phyloP scores from a whole-genome alignment of 306 rosid species.

The Geum urbanum region DNA sequence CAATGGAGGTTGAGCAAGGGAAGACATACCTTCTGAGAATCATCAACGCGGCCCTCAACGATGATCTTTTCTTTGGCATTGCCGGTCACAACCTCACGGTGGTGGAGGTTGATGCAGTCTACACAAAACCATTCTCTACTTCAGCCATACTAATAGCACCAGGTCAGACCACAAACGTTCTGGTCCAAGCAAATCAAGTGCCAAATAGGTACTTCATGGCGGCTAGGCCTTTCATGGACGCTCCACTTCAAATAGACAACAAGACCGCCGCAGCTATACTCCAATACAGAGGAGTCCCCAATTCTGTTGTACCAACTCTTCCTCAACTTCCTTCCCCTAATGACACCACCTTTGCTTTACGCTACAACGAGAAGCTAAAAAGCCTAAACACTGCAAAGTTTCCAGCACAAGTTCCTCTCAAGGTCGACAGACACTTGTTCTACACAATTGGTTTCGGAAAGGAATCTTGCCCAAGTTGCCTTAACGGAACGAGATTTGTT shows the following conservation, averaged over 20 bases:
- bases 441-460: conserved; percentile 66
- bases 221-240: conserved; percentile 68
- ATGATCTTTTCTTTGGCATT: conserved; percentile 71
- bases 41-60: conserved; percentile 59
- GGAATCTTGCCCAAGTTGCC: conserved; percentile 56
- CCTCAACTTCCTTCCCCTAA: conserved; percentile 57
- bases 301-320: conserved; percentile 60
- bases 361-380: conserved; percentile 46
- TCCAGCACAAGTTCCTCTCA: conserved; percentile 77
- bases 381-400: conserved; percentile 55
- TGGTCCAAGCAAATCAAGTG: conserved; percentile 57
- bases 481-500: conserved; percentile 68
- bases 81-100: conserved; percentile 76
- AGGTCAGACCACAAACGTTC: conserved; percentile 84
- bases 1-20: conserved; percentile 68
- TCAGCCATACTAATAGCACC: conserved; percentile 65
- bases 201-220: conserved; percentile 67
- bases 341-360: conserved; percentile 53
- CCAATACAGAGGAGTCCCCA: conserved; percentile 66
- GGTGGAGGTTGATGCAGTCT: conserved; percentile 88
- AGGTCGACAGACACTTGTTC: conserved; percentile 64
- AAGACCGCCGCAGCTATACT: conserved; percentile 76
- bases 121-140: conserved; percentile 76
- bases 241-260: conserved; percentile 58
- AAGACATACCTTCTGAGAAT: conserved; percentile 72